Percentiles rank a stretch among this genome's conserved stretches.
phyloP scores from a whole-genome alignment of 768 basidiomycete species.

The Clitopilus passeckerianus region DNA sequence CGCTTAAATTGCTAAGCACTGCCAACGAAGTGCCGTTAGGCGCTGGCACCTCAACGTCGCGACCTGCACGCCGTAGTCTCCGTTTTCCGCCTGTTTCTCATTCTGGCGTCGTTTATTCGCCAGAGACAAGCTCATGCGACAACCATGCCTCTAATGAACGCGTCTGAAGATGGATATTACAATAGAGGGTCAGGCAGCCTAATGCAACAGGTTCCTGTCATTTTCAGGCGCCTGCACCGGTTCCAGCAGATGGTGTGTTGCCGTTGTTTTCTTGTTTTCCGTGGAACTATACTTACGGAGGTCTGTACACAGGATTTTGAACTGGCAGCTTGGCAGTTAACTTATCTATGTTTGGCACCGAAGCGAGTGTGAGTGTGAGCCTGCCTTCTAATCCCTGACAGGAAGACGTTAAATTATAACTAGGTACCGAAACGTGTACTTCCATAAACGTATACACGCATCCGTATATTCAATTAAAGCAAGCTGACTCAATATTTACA shows the following conservation, averaged over 20 bases:
- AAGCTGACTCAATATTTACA: not conserved
- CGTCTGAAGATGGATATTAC: constrained; percentile 34
- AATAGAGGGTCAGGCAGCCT: constrained; percentile 28
- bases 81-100: constrained; percentile 8
- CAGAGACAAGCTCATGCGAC: constrained; percentile 24
- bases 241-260: constrained; percentile 80
- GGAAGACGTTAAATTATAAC: constrained; percentile 2
- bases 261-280: not conserved
- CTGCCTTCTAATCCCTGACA: not conserved
- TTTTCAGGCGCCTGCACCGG: constrained; percentile 74
- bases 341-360: constrained; percentile 89
- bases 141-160: constrained; percentile 35
- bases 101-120: constrained; percentile 35
- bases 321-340: constrained; percentile 92
- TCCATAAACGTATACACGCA: constrained; percentile 73
- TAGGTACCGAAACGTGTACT: constrained; percentile 95
- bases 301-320: constrained; percentile 76
- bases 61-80: not conserved
- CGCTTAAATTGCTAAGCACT: constrained; percentile 8
- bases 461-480: constrained; percentile 19
- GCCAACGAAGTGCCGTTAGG: constrained; percentile 14
- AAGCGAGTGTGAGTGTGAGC: constrained; percentile 70
- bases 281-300: not conserved
- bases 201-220: constrained; percentile 65
- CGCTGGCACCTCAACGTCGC: constrained; percentile 3